Evolutionary conservation across 805 yeast genomes (phyloP).

Genomic region (Candida maris): DNA sequence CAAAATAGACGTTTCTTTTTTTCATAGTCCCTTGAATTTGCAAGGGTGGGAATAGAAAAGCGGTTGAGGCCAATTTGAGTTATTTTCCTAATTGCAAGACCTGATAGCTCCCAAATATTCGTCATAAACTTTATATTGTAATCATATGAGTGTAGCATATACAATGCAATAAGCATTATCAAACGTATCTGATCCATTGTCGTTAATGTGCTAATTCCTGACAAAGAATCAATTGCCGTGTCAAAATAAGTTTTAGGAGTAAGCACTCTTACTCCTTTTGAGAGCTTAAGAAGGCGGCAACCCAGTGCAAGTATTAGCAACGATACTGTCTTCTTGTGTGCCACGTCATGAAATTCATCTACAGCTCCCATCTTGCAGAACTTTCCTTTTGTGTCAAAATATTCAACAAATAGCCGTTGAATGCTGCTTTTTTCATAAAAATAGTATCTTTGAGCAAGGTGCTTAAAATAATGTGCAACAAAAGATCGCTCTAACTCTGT

Average conservation of each 20-base stretch:
- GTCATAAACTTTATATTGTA: slow-evolving; percentile 13
- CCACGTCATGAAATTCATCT: slow-evolving; percentile 3
- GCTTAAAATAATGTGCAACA: slow-evolving; percentile 9
- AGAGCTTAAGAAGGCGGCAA: slow-evolving; percentile 12
- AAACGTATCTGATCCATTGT: slow-evolving; percentile 14
- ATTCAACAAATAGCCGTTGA: slow-evolving; percentile 6
- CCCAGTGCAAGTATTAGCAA: slow-evolving; percentile 14
- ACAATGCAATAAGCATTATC: slow-evolving; percentile 15
- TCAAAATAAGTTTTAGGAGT: slow-evolving; percentile 16
- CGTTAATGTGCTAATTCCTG: slow-evolving; percentile 3
- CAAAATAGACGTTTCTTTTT: slow-evolving; percentile 13
- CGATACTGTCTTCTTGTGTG: slow-evolving; percentile 7
- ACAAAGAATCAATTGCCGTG: slow-evolving; percentile 7
- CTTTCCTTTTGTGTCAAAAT: slow-evolving; percentile 2
- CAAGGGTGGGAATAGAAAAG: slow-evolving; percentile 8
- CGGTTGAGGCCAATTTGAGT: slow-evolving; percentile 16
- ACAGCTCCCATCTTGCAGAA: not conserved
- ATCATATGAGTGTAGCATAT: slow-evolving; percentile 16
- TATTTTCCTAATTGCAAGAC: slow-evolving; percentile 15
- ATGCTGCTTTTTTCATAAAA: slow-evolving; percentile 12
- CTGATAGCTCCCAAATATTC: slow-evolving; percentile 19
- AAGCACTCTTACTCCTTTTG: slow-evolving; percentile 6
- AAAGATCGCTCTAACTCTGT: slow-evolving; percentile 6
- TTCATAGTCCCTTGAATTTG: slow-evolving; percentile 9
- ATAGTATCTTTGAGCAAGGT: slow-evolving; percentile 14